These are phyloP conservation scores for Gonium pectorale DNA, from an alignment of 139 green algal genomes.

Conservation along the genomic window DNA sequence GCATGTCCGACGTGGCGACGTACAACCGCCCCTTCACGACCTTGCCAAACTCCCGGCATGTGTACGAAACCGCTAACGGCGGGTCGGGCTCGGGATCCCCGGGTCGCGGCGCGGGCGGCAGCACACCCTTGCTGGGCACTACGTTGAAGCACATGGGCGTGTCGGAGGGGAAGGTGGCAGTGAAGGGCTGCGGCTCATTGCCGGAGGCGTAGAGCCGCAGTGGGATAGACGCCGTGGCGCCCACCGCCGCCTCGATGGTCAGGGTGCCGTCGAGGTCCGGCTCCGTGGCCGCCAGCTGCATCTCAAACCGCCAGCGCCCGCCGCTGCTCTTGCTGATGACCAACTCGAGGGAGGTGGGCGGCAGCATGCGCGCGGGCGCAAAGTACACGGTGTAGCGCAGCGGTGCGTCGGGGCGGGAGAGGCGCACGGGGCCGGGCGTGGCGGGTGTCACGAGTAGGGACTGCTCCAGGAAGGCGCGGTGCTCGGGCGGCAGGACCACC, in stretches of 20 bases:
- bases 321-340: constrained; percentile 69
- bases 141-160: constrained; percentile 65
- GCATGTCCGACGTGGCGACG: constrained; percentile 58
- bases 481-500: constrained; percentile 50
- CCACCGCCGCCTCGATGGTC: constrained; percentile 62
- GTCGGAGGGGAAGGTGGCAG: constrained; percentile 62
- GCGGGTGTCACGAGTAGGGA: constrained; percentile 29
- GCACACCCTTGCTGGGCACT: constrained; percentile 44
- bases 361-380: constrained; percentile 51
- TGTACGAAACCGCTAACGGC: constrained; percentile 60
- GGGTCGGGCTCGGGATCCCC: constrained; percentile 35
- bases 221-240: constrained; percentile 24
- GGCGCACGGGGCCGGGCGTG: neutral
- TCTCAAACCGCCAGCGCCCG: constrained; percentile 72
- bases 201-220: constrained; percentile 49
- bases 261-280: constrained; percentile 65
- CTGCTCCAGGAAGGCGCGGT: constrained; percentile 36
- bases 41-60: constrained; percentile 67
- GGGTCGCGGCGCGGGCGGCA: constrained; percentile 26
- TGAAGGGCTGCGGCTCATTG: constrained; percentile 56
- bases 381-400: constrained; percentile 52
- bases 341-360: constrained; percentile 51
- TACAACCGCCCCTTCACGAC: constrained; percentile 61
- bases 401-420: constrained; percentile 7
- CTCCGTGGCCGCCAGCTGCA: constrained; percentile 67